These are phyloP conservation scores for Candida nitratophila DNA, from an alignment of 805 yeast species.

Conservation along the genomic window DNA sequence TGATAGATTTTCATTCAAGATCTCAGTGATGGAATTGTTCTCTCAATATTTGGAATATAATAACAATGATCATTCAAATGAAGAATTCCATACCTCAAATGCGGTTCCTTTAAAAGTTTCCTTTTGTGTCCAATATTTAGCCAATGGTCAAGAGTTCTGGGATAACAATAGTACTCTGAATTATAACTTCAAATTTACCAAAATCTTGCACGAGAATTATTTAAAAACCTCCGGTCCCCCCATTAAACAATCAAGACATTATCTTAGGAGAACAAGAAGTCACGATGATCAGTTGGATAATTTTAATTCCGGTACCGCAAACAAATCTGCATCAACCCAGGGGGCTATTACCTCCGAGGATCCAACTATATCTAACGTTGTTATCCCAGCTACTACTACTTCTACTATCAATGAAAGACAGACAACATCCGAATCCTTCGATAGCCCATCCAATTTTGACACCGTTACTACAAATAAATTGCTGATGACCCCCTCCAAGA, in stretches of 20 bases:
- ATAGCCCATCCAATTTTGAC: background rate
- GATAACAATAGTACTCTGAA: conserved; percentile 63
- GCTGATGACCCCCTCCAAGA: conserved; percentile 14
- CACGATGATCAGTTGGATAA: background rate
- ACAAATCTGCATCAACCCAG: no score
- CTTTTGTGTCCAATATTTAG: conserved; percentile 52
- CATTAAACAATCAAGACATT: conserved; percentile 11
- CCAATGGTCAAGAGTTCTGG: conserved; percentile 56
- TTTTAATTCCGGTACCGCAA: background rate
- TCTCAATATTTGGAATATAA: conserved; percentile 10
- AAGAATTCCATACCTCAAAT: background rate
- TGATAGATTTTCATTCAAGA: conserved; percentile 66
- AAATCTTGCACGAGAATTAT: background rate
- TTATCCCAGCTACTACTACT: no score
- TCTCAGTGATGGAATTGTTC: conserved; percentile 41
- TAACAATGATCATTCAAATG: background rate
- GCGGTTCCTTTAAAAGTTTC: background rate
- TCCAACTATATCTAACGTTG: no score
- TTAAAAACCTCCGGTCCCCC: conserved; percentile 1
- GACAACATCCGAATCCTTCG: no score
- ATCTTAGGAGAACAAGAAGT: conserved; percentile 19
- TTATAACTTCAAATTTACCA: conserved; percentile 41
- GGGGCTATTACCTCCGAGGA: no score
- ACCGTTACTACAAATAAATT: background rate
- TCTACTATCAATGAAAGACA: no score